Evolutionary conservation across 768 basidiomycete genomes (phyloP), one percentile per base, ranked within the genome.

Genomic region (Termitomyces heimii): DNA sequence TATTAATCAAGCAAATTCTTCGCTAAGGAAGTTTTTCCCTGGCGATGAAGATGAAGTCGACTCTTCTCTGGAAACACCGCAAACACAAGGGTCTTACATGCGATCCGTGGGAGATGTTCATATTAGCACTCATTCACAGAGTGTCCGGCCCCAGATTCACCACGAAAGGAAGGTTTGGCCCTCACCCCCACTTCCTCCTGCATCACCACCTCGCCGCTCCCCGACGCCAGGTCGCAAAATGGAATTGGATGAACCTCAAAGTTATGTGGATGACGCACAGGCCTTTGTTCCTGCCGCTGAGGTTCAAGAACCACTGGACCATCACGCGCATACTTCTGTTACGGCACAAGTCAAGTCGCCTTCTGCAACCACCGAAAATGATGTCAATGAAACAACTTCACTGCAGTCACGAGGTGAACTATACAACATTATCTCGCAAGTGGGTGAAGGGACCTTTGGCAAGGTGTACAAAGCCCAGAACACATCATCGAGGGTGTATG

Each of bases 371-470:
- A 56, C 61, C 18, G 52, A 46, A 34, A 57, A 37, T 44, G 64
- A 65, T 32, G 47, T 46, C 9, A 51, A 57, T 29, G 34, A 60
- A 28, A 62, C 63, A 2, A 58, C 66, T 16, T 61, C 65, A 28
- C 34, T 54, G 29, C 57, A 64, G 16, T 64, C 72, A 24, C 68
- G 65, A 9, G 72, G 70, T 40, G 88, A 92, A 57, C 68, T 93
- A 20, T 99, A 97, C 70, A 82, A 84, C 51, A 91, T 94, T 59
- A 78, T 98, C 26, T 88, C 84, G 48, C 95, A 98, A 66, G 97
- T 99, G 44, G 97, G 97, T 12, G 96, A 98, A 71, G 97, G 97
- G 3, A 99, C 97, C 2, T 99, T 98, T 67, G 96, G 96, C 24
- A 96, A 98, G 70, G 96, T 99, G 1, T 82, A 97, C 76, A 99